Evolutionary conservation across 306 rosid genomes (phyloP).

Genomic region (Cicer yamashitae): DNA sequence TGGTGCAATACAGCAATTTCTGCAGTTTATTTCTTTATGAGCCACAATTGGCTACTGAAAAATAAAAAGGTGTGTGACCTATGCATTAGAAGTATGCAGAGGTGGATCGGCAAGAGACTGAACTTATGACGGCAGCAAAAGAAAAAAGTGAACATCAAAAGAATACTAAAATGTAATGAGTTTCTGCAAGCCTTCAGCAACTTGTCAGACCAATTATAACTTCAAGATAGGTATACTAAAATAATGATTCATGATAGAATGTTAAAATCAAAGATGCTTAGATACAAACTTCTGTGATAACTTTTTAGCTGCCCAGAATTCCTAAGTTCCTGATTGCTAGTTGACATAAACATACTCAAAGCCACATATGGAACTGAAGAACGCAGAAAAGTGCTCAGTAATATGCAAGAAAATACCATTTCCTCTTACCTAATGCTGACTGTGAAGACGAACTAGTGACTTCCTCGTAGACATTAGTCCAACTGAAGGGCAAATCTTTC

Average conservation of each 20-base stretch:
- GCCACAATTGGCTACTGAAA: background rate
- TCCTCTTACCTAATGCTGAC: slow-evolving; percentile 56
- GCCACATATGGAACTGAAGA: slow-evolving; percentile 21
- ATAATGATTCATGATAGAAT: slow-evolving; percentile 12
- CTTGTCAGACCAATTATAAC: background rate
- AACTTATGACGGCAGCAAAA: slow-evolving; percentile 12
- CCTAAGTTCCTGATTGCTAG: slow-evolving; percentile 15
- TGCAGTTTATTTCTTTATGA: slow-evolving; percentile 8
- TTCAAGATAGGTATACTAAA: slow-evolving; percentile 26
- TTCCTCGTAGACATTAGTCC: slow-evolving; percentile 80
- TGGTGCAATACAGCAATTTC: slow-evolving; percentile 20
- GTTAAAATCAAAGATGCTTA: slow-evolving; percentile 8
- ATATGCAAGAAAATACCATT: slow-evolving; percentile 32
- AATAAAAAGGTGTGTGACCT: background rate
- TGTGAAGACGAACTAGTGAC: slow-evolving; percentile 44
- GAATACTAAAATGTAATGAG: slow-evolving; percentile 4
- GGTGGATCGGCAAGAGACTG: background rate
- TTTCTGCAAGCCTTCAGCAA: slow-evolving; percentile 19
- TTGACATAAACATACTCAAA: slow-evolving; percentile 22
- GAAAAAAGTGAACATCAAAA: slow-evolving; percentile 7
- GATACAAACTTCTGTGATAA: slow-evolving; percentile 3
- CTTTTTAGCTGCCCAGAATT: background rate
- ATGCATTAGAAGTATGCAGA: background rate
- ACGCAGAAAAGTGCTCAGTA: slow-evolving; percentile 23
- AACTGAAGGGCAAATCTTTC: slow-evolving; percentile 71